Evolutionary conservation across 257 asterid species (phyloP).

Genomic region (Nicotiana noctiflora): DNA sequence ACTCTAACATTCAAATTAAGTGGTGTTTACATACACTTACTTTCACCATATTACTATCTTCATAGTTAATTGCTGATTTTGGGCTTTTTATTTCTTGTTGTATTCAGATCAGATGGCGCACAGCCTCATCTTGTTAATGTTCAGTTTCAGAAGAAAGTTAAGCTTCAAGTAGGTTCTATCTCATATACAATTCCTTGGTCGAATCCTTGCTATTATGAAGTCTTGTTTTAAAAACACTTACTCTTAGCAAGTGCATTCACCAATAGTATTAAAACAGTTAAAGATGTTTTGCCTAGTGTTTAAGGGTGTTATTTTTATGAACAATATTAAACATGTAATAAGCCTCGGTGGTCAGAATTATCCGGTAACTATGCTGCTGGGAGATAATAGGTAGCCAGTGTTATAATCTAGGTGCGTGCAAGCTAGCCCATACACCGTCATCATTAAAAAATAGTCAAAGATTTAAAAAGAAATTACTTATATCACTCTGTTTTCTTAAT

Average conservation of each 20-base stretch:
- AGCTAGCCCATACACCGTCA: too few species aligned
- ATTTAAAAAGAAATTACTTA: too few species aligned
- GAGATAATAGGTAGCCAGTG: too few species aligned
- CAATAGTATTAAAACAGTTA: background rate
- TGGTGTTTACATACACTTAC: background rate
- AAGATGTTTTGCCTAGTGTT: background rate
- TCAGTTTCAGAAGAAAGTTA: constrained; percentile 93
- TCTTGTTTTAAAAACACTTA: background rate
- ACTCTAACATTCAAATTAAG: background rate
- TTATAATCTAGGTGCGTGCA: too few species aligned
- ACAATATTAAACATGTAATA: too few species aligned
- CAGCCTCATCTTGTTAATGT: constrained; percentile 94
- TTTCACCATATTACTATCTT: background rate
- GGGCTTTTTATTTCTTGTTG: background rate
- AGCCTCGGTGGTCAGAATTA: too few species aligned
- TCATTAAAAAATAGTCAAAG: too few species aligned
- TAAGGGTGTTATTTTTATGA: background rate
- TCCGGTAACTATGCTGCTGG: too few species aligned
- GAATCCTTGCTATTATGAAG: too few species aligned
- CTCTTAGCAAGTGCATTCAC: too few species aligned
- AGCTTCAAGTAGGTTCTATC: constrained; percentile 45
- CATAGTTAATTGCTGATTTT: background rate
- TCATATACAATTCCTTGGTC: background rate
- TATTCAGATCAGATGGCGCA: constrained; percentile 82
- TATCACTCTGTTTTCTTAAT: background rate